Evolutionary conservation across 495 filamentous ascomycete species (phyloP).

Genomic region (Penicillium coffeae): DNA sequence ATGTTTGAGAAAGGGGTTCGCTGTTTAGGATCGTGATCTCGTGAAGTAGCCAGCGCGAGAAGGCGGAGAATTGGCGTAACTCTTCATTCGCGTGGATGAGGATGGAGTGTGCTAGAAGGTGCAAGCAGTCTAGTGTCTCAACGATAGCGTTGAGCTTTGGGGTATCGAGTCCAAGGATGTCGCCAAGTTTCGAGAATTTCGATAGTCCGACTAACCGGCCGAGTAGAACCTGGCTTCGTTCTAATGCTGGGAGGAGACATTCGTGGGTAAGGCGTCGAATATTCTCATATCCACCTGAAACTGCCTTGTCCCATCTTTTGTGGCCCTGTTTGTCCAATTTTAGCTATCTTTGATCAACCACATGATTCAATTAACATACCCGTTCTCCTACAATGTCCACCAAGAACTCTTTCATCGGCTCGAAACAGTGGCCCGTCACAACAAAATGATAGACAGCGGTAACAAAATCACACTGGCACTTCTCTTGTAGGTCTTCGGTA

Average conservation of each 20-base stretch:
- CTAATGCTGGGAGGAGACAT: constrained; percentile 80
- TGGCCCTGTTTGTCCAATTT: no score
- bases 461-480: constrained; percentile 59
- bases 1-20: constrained; percentile 43
- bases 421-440: constrained; percentile 76
- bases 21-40: constrained; percentile 65
- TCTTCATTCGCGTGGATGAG: constrained; percentile 71
- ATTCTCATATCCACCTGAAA: constrained; percentile 68
- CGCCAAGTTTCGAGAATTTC: constrained; percentile 67
- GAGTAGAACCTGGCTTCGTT: constrained; percentile 76
- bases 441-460: constrained; percentile 82
- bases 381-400: constrained; percentile 81
- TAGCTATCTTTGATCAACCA: no score
- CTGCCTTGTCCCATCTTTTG: constrained; percentile 91
- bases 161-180: constrained; percentile 61
- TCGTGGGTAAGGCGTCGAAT: constrained; percentile 77
- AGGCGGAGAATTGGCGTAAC: constrained; percentile 69
- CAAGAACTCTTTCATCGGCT: constrained; percentile 78
- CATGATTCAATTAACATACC: constrained; percentile 43
- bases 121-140: constrained; percentile 69
- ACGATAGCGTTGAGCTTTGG: constrained; percentile 55
- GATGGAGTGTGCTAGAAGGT: constrained; percentile 69
- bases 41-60: constrained; percentile 80
- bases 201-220: constrained; percentile 83
- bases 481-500: constrained; percentile 58